Conservation (phyloP, 352 stramenopile genomes). For the Globisporangium cystogenes region DNA sequence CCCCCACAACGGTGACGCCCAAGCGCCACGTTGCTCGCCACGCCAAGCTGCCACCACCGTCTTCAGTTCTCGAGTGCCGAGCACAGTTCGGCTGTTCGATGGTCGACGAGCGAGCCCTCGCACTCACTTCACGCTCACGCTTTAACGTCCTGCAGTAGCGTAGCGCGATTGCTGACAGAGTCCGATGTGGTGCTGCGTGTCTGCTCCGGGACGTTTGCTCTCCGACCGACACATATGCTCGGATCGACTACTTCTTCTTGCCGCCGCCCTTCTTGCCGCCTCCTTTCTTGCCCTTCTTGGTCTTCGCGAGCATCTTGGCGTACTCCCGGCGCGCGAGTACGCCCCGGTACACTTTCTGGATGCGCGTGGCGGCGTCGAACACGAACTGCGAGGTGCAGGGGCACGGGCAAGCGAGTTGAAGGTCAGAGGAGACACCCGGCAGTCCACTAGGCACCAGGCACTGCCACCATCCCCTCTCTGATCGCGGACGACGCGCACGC, state of each 20-base stretch:
- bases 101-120: not conserved
- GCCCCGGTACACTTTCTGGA: conserved; percentile 83
- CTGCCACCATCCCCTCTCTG: too few relatives aligned
- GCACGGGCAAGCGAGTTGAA: not conserved
- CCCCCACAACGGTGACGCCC: not conserved
- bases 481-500: too few relatives aligned
- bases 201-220: too few relatives aligned
- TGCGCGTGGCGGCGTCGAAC: conserved; percentile 57
- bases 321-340: conserved; percentile 57
- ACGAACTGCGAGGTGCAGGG: conserved; percentile 38
- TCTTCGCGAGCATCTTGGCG: conserved; percentile 75
- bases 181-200: too few relatives aligned
- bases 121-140: not conserved
- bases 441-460: too few relatives aligned
- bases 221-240: too few relatives aligned
- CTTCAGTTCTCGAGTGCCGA: not conserved
- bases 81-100: not conserved
- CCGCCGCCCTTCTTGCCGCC: conserved; percentile 34
- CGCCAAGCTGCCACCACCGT: not conserved
- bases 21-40: not conserved
- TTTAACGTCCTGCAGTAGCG: too few relatives aligned
- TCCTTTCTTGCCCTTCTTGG: conserved; percentile 76
- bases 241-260: conserved; percentile 29
- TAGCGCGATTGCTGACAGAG: not conserved
- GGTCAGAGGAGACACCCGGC: not conserved